phyloP scores from a whole-genome alignment of 306 rosid species.

The Myrica gale region DNA sequence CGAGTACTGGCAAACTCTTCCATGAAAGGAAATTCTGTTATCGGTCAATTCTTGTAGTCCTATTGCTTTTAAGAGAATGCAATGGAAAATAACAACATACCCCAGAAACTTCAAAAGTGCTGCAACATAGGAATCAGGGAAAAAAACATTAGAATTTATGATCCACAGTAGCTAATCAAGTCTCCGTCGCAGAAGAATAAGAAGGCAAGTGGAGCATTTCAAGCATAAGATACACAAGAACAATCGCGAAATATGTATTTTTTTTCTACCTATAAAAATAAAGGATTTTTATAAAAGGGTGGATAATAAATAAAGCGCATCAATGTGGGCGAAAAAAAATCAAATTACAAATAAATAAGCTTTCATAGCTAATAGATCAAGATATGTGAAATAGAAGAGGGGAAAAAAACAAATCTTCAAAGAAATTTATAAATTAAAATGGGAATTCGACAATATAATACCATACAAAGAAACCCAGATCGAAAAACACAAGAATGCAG shows the following conservation, averaged over 20 bases:
- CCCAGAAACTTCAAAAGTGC: conserved; percentile 20
- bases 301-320: background rate
- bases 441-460: background rate
- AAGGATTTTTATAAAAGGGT: background rate
- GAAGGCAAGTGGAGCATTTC: background rate
- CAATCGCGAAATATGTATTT: background rate
- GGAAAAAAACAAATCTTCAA: background rate
- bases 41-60: conserved; percentile 22
- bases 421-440: background rate
- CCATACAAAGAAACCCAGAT: background rate
- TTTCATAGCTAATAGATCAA: conserved; percentile 1
- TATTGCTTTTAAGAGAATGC: conserved; percentile 17
- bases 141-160: conserved; percentile 24
- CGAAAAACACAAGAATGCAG: background rate
- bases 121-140: conserved; percentile 19
- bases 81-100: conserved; percentile 20
- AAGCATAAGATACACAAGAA: background rate
- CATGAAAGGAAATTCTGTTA: conserved; percentile 42
- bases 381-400: background rate
- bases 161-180: background rate
- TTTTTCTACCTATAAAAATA: background rate
- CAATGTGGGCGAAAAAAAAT: background rate
- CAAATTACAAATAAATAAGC: background rate
- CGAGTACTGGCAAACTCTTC: conserved; percentile 55
- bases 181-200: conserved; percentile 16